Conservation (phyloP, 306 rosid species). For the Casuarina glauca region DNA sequence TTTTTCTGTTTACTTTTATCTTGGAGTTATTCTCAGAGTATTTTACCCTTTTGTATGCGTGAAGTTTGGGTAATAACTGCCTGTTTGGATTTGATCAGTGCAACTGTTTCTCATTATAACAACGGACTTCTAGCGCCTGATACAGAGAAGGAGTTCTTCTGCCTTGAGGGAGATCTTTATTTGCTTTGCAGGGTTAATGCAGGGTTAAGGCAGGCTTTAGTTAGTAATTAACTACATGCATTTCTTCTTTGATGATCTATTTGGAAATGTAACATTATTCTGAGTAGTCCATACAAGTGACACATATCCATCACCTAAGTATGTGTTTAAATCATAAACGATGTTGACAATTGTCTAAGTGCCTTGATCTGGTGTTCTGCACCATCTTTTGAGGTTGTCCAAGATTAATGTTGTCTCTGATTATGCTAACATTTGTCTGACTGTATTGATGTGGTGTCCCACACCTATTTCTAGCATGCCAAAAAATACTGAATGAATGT, state of each 20-base stretch:
- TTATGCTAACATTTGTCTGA: no score
- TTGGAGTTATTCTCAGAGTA: conserved; percentile 61
- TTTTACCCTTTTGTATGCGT: conserved; percentile 90
- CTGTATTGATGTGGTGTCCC: no score
- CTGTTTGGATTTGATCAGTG: conserved; percentile 71
- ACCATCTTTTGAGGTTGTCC: background rate
- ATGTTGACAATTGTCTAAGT: conserved; percentile 14
- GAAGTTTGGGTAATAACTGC: conserved; percentile 96
- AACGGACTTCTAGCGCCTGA: conserved; percentile 70
- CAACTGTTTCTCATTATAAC: conserved; percentile 66
- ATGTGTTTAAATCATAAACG: conserved; percentile 26
- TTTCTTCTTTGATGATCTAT: conserved; percentile 21
- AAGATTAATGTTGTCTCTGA: no score
- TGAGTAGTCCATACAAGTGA: background rate
- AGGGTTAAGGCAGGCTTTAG: conserved; percentile 74
- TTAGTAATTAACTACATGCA: conserved; percentile 15
- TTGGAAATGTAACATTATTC: conserved; percentile 26
- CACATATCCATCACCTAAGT: conserved; percentile 10
- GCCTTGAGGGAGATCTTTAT: conserved; percentile 86
- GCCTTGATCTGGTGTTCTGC: conserved; percentile 17
- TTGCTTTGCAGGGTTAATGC: conserved; percentile 90
- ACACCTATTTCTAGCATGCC: background rate
- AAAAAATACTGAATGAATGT: conserved; percentile 1
- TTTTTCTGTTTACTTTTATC: conserved; percentile 11
- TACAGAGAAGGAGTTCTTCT: conserved; percentile 84